Evolutionary conservation across 192 early-diverging fungal genomes (phyloP).

Genomic region (Cetraspora pellucida): DNA sequence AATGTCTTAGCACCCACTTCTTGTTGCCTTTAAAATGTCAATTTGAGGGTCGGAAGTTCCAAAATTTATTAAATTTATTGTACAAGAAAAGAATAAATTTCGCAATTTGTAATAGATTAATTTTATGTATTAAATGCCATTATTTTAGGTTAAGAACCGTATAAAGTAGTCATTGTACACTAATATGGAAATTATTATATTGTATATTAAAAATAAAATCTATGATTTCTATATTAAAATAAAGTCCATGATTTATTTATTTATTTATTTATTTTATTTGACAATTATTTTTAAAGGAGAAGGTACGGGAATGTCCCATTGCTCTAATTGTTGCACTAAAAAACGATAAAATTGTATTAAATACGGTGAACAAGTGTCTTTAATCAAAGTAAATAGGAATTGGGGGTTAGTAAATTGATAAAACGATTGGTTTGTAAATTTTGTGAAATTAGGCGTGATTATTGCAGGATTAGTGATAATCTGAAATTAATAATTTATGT

Average conservation of each 20-base stretch:
- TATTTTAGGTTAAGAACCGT: too few relatives aligned
- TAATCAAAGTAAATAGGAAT: neutral
- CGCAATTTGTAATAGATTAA: too few relatives aligned
- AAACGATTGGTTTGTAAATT: neutral
- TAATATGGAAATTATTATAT: too few relatives aligned
- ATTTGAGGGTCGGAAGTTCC: constrained; percentile 4
- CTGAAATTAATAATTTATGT: too few relatives aligned
- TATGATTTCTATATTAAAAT: too few relatives aligned
- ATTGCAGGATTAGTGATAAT: too few relatives aligned
- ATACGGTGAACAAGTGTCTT: neutral
- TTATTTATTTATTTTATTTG: neutral
- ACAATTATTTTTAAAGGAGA: neutral
- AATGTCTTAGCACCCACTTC: neutral
- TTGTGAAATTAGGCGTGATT: neutral
- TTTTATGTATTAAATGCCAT: too few relatives aligned
- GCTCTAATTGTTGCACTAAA: neutral
- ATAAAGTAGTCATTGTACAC: too few relatives aligned
- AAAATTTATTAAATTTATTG: neutral
- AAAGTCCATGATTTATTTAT: too few relatives aligned
- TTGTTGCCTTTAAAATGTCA: constrained; percentile 8
- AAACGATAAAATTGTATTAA: neutral
- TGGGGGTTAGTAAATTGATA: neutral
- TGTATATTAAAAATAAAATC: too few relatives aligned
- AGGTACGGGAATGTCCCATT: neutral
- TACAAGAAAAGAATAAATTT: too few relatives aligned